Evolutionary conservation across 2,329 filamentous ascomycete genomes (phyloP), one percentile per base, ranked within the genome.

Genomic region (Pleurostoma richardsiae): DNA sequence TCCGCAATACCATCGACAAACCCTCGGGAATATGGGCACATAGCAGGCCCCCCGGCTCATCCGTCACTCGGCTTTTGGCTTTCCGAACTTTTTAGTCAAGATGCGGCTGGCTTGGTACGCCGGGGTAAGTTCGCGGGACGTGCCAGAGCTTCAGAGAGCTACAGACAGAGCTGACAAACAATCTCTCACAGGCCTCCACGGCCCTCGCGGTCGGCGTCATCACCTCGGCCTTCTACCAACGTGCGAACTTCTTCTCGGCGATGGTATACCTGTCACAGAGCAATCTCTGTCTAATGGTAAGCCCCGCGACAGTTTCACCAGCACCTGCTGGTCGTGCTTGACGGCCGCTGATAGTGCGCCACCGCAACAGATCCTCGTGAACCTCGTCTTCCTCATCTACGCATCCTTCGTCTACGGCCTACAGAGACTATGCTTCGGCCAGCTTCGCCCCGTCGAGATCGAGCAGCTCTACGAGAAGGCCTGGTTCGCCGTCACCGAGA

Each of bases 401-500:
- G 84, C 85, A 53, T 85, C 82, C 57, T 79, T 95, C 57, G 82
- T 96, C 52, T 95, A 91, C 68, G 87, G 83, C 49, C 79, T 99
- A 19, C 94, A 96, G 64, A 85, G 90, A 58, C 74, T 96, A 44
- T 89, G 95, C 63, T 99, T 92, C 61, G 94, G 94, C 50, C 85
- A 83, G 19, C 80, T 99, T 27, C 90, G 95, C 55, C 86, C 90
- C 29, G 89, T 95, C 72, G 94, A 99, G 72, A 88, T 94, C 59
- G 95, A 99, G 67, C 92, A 97, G 65, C 80, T 99, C 10, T 96
- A 95, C 63, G 94, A 99, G 67, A 92, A 92, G 67, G 91, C 88
- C 43, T 99, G 95, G 95, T 96, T 96, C 62, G 92, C 94, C 38
- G 88, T 97, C 39, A 96, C 92, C 41, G 94, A 99, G 71, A 99